These are phyloP conservation scores for Penicillium sp. DNA, from an alignment of 2,329 filamentous ascomycete species.

Conservation along the genomic window DNA sequence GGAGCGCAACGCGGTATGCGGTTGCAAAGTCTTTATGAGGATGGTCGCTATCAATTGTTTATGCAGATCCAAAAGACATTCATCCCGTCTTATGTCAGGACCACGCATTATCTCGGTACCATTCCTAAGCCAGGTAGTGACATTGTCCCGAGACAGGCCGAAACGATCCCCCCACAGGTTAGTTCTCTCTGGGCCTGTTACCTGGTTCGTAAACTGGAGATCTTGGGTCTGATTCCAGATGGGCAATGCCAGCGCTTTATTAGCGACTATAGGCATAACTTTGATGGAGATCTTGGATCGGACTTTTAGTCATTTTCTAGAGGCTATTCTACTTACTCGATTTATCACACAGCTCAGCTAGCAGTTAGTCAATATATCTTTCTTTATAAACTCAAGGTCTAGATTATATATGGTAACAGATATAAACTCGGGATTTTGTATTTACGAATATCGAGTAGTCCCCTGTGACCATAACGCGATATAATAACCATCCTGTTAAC, in stretches of 20 bases:
- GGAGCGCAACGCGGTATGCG: background rate
- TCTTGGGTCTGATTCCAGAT: background rate
- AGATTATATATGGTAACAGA: too few relatives aligned
- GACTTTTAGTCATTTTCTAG: too few relatives aligned
- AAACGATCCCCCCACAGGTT: background rate
- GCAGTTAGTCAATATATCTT: too few relatives aligned
- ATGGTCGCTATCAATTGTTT: background rate
- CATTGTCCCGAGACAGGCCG: background rate
- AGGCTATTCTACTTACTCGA: too few relatives aligned
- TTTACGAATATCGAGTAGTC: too few relatives aligned
- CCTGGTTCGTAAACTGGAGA: slow-evolving; percentile 1
- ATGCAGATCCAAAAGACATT: background rate
- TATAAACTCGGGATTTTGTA: too few relatives aligned
- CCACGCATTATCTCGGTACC: background rate
- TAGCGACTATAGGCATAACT: too few relatives aligned
- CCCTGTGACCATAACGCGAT: too few relatives aligned
- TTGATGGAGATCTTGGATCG: too few relatives aligned
- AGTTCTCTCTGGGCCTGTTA: slow-evolving; percentile 4
- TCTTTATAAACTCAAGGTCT: too few relatives aligned
- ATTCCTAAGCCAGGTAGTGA: background rate
- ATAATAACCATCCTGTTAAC: too few relatives aligned
- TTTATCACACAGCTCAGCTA: too few relatives aligned
- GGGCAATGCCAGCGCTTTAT: background rate
- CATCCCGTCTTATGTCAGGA: background rate
- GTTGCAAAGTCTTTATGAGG: background rate